Conservation (phyloP, 148 eudicot genomes). For the Camellia lanceoleosa region DNA sequence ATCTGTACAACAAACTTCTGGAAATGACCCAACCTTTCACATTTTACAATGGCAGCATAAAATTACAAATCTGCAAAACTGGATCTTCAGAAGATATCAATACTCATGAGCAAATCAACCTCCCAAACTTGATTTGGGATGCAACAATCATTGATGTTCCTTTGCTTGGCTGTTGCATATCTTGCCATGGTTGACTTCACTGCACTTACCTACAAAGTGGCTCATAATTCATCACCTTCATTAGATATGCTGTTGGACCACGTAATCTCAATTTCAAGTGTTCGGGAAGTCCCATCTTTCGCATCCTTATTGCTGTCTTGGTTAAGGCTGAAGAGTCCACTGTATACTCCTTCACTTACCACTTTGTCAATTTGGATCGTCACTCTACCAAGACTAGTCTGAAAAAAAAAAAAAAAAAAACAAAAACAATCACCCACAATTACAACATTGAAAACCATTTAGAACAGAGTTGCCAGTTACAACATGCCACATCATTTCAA, state of each 20-base stretch:
- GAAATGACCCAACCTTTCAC: constrained; percentile 16
- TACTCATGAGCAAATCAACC: constrained; percentile 27
- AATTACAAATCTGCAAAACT: constrained; percentile 32
- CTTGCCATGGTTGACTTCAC: not conserved
- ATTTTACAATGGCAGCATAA: constrained; percentile 18
- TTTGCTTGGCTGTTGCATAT: not conserved
- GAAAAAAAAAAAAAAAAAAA: too few species aligned
- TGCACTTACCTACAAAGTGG: not conserved
- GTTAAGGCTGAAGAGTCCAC: constrained; percentile 65
- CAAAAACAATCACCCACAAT: constrained; percentile 1
- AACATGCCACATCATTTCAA: not conserved
- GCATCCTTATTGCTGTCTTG: constrained; percentile 60
- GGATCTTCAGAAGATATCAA: constrained; percentile 13
- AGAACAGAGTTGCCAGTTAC: not conserved
- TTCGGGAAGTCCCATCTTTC: constrained; percentile 57
- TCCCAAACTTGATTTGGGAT: constrained; percentile 14
- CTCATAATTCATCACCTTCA: constrained; percentile 29
- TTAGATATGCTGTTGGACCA: constrained; percentile 66
- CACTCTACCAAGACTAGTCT: constrained; percentile 75
- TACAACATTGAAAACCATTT: constrained; percentile 4
- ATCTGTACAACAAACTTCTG: constrained; percentile 29
- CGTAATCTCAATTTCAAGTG: constrained; percentile 71
- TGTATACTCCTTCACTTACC: constrained; percentile 69
- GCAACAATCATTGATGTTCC: not conserved
- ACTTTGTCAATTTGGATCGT: constrained; percentile 88